Evolutionary conservation across 2,329 filamentous ascomycete genomes (phyloP).

Genomic region (Penicillium digitatum): DNA sequence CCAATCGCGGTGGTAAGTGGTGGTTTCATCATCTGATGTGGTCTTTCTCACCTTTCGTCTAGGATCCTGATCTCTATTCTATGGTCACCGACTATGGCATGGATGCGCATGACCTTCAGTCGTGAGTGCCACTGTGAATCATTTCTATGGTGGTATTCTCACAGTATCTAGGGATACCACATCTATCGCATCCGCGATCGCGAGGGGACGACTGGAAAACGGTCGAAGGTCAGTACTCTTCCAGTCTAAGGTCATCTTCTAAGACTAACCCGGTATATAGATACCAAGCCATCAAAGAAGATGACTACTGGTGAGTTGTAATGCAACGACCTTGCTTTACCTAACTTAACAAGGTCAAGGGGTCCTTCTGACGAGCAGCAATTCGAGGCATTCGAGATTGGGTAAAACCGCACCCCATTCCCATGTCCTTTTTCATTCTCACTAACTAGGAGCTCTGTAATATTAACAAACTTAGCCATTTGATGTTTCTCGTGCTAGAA

Average conservation of each 20-base stretch:
- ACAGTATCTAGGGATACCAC: conserved; percentile 12
- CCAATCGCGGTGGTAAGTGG: background rate
- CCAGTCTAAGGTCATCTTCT: conserved; percentile 11
- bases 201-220: conserved; percentile 15
- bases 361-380: conserved; percentile 19
- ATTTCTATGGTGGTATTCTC: background rate
- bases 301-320: conserved; percentile 17
- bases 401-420: conserved; percentile 7
- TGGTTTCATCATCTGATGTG: background rate
- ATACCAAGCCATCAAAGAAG: conserved; percentile 18
- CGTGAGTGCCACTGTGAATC: conserved; percentile 5
- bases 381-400: conserved; percentile 19
- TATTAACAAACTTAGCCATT: conserved; percentile 8
- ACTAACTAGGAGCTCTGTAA: background rate
- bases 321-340: background rate
- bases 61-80: conserved; percentile 14
- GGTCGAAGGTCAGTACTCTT: conserved; percentile 21
- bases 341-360: conserved; percentile 5
- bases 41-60: background rate
- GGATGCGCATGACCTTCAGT: conserved; percentile 11
- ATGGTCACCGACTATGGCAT: background rate
- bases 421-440: background rate
- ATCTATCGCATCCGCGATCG: conserved; percentile 14
- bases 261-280: conserved; percentile 2
- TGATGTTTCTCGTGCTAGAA: conserved; percentile 18